Evolutionary conservation across 345 rosid genomes (phyloP), one percentile per base, ranked within the genome.

Genomic region (Triadica sebifera): DNA sequence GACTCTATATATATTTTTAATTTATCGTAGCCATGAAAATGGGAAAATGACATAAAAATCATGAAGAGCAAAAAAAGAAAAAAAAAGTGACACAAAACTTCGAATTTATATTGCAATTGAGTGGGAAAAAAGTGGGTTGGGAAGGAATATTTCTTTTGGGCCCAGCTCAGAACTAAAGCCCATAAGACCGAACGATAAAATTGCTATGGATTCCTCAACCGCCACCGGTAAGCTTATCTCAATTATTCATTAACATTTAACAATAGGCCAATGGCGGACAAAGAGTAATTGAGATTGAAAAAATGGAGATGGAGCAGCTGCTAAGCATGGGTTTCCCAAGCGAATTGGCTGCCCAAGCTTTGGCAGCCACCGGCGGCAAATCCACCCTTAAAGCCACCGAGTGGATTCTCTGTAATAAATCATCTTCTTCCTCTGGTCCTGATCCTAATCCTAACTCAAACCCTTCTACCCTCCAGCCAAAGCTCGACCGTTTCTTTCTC

Each of bases 311-410:
- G 91, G 85, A 88, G 78, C 89, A 88, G 79, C 88, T 88, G 34
- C 46, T 81, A 8, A 80, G 86, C 75, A 88, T 88, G 91, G 91
- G 92, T 8, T 89, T 89, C 75, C 63, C 90, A 11, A 34, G 37
- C 24, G 93, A 89, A 64, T 72, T 85, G 64, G 90, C 90, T 12
- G 81, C 85, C 56, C 78, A 89, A 64, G 93, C 90, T 12, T 81
- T 89, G 34, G 86, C 86, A 0, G 89, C 89, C 45, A 89, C 90
- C 70, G 90, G 93, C 9, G 93, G 93, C 46, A 81, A 80, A 34
- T 89, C 90, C 68, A 83, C 83, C 50, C 73, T 81, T 66, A 74
- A 83, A 75, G 90, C 93, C 78, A 87, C 93, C 53, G 90, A 87
- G n/a, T 89, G 90, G 90, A 84, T 89, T 70, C 89, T 87, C 70